phyloP scores from a whole-genome alignment of 768 basidiomycete genomes.

The Hypholoma fasciculare region DNA sequence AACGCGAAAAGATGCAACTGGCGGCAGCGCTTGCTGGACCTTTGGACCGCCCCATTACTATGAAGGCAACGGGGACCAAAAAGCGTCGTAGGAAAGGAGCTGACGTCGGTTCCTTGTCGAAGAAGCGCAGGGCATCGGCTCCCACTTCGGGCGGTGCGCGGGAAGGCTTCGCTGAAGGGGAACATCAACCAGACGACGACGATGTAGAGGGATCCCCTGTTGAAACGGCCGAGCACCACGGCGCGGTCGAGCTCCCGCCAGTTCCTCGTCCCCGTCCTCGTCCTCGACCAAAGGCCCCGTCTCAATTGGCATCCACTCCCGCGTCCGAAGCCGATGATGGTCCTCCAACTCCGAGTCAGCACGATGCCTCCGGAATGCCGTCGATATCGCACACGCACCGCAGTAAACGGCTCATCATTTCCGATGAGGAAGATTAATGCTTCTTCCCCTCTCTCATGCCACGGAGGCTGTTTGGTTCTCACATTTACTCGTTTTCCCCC shows the following conservation, averaged over 20 bases:
- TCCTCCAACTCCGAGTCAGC: slow-evolving; percentile 9
- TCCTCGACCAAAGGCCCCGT: slow-evolving; percentile 12
- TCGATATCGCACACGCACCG: slow-evolving; percentile 13
- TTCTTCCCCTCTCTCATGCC: slow-evolving; percentile 9
- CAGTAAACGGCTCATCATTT: slow-evolving; percentile 31
- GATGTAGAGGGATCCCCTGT: slow-evolving; percentile 19
- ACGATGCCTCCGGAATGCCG: slow-evolving; percentile 6
- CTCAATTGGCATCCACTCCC: slow-evolving; percentile 8
- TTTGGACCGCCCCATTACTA: slow-evolving; percentile 41
- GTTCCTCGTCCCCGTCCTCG: slow-evolving; percentile 19
- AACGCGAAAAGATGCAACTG: slow-evolving; percentile 54
- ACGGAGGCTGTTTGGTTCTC: slow-evolving; percentile 1
- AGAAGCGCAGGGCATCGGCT: slow-evolving; percentile 31
- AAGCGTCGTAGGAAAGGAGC: slow-evolving; percentile 43
- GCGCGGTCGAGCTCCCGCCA: neutral
- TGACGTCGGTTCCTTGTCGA: slow-evolving; percentile 27
- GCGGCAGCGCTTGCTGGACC: slow-evolving; percentile 43
- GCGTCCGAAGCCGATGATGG: slow-evolving; percentile 10
- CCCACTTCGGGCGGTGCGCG: neutral
- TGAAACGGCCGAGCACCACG: neutral
- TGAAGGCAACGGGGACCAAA: slow-evolving; percentile 54
- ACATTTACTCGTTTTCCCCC: neutral
- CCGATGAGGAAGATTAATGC: slow-evolving; percentile 27
- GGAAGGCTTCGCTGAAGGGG: too few relatives aligned
- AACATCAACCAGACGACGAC: slow-evolving; percentile 15